A percentile compares a stretch with the other conserved stretches of the same genome.
phyloP scores from a whole-genome alignment of 257 asterid species.

The Ophiorrhiza pumila region DNA sequence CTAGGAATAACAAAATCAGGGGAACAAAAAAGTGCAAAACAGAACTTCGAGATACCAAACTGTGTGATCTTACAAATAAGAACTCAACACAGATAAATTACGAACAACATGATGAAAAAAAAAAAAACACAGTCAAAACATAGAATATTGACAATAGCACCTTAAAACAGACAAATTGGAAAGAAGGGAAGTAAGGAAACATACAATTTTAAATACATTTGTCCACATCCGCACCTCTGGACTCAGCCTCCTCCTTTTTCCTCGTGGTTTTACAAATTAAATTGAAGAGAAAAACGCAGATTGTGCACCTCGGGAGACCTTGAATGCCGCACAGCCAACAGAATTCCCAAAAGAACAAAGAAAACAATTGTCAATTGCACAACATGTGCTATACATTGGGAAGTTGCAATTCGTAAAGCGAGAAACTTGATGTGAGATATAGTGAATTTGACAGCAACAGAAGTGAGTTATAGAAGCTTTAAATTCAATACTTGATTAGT shows the following conservation, averaged over 20 bases:
- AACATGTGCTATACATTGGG: no score
- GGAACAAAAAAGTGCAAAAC: not conserved
- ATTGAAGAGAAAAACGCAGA: no score
- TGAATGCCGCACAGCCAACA: no score
- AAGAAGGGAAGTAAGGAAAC: conserved; percentile 21
- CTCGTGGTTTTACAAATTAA: not conserved
- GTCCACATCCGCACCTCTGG: conserved; percentile 69
- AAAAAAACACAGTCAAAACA: not conserved
- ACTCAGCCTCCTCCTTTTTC: conserved; percentile 11
- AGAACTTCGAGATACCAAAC: not conserved
- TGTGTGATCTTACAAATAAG: not conserved
- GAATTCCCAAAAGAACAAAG: not conserved
- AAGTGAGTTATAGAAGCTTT: no score
- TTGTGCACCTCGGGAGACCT: conserved; percentile 3
- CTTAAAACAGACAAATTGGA: not conserved
- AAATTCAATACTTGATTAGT: no score
- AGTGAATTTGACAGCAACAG: no score
- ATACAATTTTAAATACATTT: conserved; percentile 88
- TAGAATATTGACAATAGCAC: not conserved
- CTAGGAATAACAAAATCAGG: not conserved
- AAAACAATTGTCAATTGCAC: not conserved
- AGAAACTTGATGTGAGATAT: no score
- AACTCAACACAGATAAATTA: not conserved
- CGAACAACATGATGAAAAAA: not conserved
- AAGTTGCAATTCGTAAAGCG: no score